Evolutionary conservation across 2,329 filamentous ascomycete genomes (phyloP).

Genomic region (Microsporum audouinii): DNA sequence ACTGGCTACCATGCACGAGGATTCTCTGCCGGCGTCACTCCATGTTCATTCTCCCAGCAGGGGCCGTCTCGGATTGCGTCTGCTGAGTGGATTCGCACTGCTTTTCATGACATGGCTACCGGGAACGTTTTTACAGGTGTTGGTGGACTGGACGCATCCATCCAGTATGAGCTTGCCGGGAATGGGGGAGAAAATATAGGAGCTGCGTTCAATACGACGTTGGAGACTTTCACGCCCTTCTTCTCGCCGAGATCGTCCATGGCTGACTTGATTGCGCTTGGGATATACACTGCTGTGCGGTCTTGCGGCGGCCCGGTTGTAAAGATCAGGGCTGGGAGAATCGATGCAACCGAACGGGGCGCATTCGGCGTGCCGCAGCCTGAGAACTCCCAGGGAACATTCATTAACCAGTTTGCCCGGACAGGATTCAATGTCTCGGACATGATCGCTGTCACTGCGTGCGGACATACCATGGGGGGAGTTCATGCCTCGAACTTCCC

Average conservation of each 20-base stretch:
- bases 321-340: conserved; percentile 7
- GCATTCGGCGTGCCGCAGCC: conserved; percentile 10
- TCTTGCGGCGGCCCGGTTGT: conserved; percentile 12
- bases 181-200: conserved; percentile 13
- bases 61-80: conserved; percentile 9
- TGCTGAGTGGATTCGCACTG: conserved; percentile 12
- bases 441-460: conserved; percentile 11
- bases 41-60: conserved; percentile 9
- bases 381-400: conserved; percentile 11
- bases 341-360: conserved; percentile 9
- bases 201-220: conserved; percentile 9
- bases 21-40: conserved; percentile 12
- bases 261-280: conserved; percentile 12
- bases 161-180: conserved; percentile 11
- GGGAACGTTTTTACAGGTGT: conserved; percentile 10
- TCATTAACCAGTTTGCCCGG: conserved; percentile 13
- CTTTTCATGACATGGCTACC: conserved; percentile 11
- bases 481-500: conserved; percentile 11
- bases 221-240: conserved; percentile 9
- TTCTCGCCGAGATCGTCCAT: conserved; percentile 10
- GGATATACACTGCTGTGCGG: conserved; percentile 10
- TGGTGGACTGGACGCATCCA: conserved; percentile 12
- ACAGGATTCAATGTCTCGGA: conserved; percentile 10
- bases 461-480: conserved; percentile 11
- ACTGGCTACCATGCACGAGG: conserved; percentile 10